These are phyloP conservation scores for Macrolepiota dolichaula DNA, from an alignment of 768 basidiomycete genomes.

Conservation along the genomic window DNA sequence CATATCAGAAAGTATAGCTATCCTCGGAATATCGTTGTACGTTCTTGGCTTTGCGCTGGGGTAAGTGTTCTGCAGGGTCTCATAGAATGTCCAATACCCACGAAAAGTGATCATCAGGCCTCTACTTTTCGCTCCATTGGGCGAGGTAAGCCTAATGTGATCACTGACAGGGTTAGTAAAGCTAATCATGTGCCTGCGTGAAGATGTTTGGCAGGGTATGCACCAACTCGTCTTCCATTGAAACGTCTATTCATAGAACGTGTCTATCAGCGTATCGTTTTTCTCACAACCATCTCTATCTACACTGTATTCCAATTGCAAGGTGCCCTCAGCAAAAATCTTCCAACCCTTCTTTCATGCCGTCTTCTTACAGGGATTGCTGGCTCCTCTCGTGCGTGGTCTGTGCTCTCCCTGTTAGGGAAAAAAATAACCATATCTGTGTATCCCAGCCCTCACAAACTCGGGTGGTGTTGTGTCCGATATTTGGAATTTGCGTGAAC, in stretches of 20 bases:
- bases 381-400: conserved; percentile 49
- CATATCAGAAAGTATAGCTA: conserved; percentile 48
- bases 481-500: conserved; percentile 56
- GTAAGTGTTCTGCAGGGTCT: conserved; percentile 25
- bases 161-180: conserved; percentile 10
- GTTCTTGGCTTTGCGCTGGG: conserved; percentile 62
- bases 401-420: background rate
- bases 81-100: background rate
- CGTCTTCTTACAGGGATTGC: conserved; percentile 56
- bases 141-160: conserved; percentile 37
- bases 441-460: conserved; percentile 61
- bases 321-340: conserved; percentile 47
- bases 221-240: background rate
- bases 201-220: conserved; percentile 54
- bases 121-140: conserved; percentile 54
- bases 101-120: conserved; percentile 30
- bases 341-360: conserved; percentile 45
- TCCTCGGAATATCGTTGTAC: conserved; percentile 59
- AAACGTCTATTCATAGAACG: background rate
- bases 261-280: conserved; percentile 42
- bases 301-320: conserved; percentile 54
- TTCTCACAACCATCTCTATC: conserved; percentile 46
- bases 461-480: conserved; percentile 56
- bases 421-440: background rate
- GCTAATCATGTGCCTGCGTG: background rate